phyloP scores from a whole-genome alignment of 306 rosid species.

The Medicago ruthenica region DNA sequence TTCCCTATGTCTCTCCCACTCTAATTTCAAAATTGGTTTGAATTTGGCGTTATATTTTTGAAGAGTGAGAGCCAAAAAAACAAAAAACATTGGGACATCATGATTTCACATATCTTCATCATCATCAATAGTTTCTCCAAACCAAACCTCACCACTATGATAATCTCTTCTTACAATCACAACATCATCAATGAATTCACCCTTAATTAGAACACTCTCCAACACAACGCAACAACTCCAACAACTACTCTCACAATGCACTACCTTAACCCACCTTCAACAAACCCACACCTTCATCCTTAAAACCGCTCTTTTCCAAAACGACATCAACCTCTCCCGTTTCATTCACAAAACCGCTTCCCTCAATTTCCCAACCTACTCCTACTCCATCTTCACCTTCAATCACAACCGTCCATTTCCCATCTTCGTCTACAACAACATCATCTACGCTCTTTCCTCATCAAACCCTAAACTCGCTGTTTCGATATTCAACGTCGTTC shows the following conservation, averaged over 20 bases:
- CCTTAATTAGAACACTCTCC: neutral
- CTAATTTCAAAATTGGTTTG: no score
- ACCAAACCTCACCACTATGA: neutral
- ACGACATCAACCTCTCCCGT: constrained; percentile 52
- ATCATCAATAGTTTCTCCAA: neutral
- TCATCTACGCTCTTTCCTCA: constrained; percentile 56
- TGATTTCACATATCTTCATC: no score
- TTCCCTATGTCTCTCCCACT: no score
- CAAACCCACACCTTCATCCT: constrained; percentile 62
- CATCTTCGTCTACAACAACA: constrained; percentile 53
- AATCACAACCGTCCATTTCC: constrained; percentile 38
- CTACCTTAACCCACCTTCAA: constrained; percentile 48
- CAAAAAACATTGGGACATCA: no score
- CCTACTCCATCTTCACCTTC: constrained; percentile 53
- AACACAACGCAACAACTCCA: constrained; percentile 13
- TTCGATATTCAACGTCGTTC: constrained; percentile 47
- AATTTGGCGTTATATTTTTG: no score
- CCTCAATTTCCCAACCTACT: constrained; percentile 49
- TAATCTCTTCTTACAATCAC: neutral
- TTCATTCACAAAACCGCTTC: constrained; percentile 57
- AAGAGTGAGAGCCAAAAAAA: no score
- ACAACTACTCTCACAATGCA: constrained; percentile 39
- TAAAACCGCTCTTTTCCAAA: constrained; percentile 48
- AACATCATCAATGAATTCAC: neutral
- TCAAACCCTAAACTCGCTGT: constrained; percentile 39